Evolutionary conservation across 179 eudicot species (phyloP), one percentile per base, ranked within the genome.

Genomic region (Heliamphora pulchella): DNA sequence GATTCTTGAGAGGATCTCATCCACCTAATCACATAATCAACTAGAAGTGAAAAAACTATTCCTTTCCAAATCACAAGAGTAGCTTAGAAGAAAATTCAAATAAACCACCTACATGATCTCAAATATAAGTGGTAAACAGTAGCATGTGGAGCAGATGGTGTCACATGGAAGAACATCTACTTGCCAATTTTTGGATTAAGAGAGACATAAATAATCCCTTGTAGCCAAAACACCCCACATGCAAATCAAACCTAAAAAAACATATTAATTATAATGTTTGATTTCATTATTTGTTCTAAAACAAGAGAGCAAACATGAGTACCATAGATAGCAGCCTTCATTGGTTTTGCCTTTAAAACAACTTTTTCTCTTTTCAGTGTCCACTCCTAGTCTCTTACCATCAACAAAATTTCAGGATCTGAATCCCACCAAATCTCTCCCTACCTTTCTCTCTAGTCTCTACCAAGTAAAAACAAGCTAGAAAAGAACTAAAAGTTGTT

Each of bases 231-330:
- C 20, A 62, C 0, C 9, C 68, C 68, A 5, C 68, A 64, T 64
- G 68, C 39, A 20, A 8, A 64, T 8, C 43, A 64, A 72, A 72
- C 61, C 17, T 72, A 50, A 50, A 50, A 72, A 72, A 50, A 14
- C 43, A 22, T 4, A 72, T 8, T 31, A 31, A 31, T 7, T 54
- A 54, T 54, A 51, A 51, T 51, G 13, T 50, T 72, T 20, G 22
- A 72, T 50, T 51, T 72, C 76, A 72, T 72, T 72, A 72, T 51
- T 51, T 72, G 55, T 48, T 9, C 75, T 8, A 18, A 8, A 10
- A 2, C 10, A 54, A 8, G 13, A 54, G 8, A 0, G 8, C 58
- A 54, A 54, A 54, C 58, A 54, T 8, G 58, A 54, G 13, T 54
- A 54, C 8, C 8, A 5, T 51, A 9, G 55, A 51, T 51, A 51